These are phyloP conservation scores for Ballota nigra DNA, from an alignment of 257 asterid genomes.

Conservation along the genomic window DNA sequence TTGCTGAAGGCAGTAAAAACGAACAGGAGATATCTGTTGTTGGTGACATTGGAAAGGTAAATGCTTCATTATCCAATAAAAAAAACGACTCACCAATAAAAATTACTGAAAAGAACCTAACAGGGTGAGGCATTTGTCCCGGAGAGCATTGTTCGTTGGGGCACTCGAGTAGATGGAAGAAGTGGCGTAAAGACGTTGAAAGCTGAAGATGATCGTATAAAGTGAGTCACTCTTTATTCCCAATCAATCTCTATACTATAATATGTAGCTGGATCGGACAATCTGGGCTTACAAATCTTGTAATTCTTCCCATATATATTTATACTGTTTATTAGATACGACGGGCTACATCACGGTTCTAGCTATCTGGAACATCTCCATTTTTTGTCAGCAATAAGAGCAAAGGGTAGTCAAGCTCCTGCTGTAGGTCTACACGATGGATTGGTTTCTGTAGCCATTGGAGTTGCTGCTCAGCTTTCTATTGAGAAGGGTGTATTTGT, in stretches of 20 bases:
- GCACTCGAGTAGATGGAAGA: slow-evolving; percentile 66
- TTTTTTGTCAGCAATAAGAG: slow-evolving; percentile 64
- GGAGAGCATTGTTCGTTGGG: slow-evolving; percentile 76
- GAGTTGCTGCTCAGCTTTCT: slow-evolving; percentile 90
- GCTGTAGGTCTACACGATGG: slow-evolving; percentile 78
- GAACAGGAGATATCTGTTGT: slow-evolving; percentile 95
- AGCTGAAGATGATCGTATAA: slow-evolving; percentile 69
- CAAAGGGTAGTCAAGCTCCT: slow-evolving; percentile 55
- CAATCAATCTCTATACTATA: neutral
- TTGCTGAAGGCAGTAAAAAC: slow-evolving; percentile 93
- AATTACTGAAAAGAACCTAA: neutral
- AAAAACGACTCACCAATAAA: neutral
- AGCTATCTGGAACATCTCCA: slow-evolving; percentile 90
- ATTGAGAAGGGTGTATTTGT: slow-evolving; percentile 76
- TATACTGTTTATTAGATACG: slow-evolving; percentile 62
- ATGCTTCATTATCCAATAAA: neutral
- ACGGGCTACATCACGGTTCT: slow-evolving; percentile 94
- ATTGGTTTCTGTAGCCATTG: slow-evolving; percentile 85
- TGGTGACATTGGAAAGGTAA: slow-evolving; percentile 89
- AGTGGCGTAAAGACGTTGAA: slow-evolving; percentile 54
- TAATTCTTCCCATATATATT: slow-evolving; percentile 8
- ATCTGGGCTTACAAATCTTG: neutral
- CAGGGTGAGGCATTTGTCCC: slow-evolving; percentile 98
- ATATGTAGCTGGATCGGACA: neutral
- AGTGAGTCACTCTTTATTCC: slow-evolving; percentile 39